Evolutionary conservation across 495 filamentous ascomycete species (phyloP).

Genomic region (Podospora fimiseda): DNA sequence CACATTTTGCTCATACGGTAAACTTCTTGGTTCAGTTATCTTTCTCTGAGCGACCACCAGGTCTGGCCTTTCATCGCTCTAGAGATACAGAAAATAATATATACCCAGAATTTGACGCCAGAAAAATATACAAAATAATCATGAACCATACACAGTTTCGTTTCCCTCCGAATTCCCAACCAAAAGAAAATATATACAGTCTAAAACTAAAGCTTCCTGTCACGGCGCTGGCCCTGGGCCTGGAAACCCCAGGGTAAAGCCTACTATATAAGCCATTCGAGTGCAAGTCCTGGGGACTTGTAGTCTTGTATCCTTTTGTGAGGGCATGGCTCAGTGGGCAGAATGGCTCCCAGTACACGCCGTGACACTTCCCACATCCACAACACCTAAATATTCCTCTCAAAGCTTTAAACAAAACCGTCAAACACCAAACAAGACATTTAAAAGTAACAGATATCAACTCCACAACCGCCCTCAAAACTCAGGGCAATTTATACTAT

Average conservation of each 20-base stretch:
- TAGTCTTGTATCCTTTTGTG: too few relatives aligned
- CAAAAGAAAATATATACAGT: not conserved
- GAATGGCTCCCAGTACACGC: too few relatives aligned
- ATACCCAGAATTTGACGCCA: too few relatives aligned
- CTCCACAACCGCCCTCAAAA: conserved; percentile 33
- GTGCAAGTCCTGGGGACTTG: too few relatives aligned
- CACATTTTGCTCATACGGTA: too few relatives aligned
- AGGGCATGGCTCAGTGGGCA: too few relatives aligned
- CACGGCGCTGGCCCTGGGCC: too few relatives aligned
- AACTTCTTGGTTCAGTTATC: conserved; percentile 3
- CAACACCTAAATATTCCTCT: conserved; percentile 35
- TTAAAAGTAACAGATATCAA: conserved; percentile 38
- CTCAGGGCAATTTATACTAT: conserved; percentile 36
- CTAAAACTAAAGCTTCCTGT: not conserved
- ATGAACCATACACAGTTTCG: not conserved
- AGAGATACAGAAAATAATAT: conserved; percentile 5
- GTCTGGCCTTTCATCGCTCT: conserved; percentile 13
- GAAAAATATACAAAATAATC: too few relatives aligned
- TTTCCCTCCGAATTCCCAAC: not conserved
- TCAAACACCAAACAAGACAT: conserved; percentile 40
- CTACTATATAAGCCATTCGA: too few relatives aligned
- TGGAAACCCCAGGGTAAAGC: too few relatives aligned
- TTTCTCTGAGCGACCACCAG: conserved; percentile 13
- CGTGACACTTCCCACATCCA: conserved; percentile 32
- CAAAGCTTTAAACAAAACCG: conserved; percentile 39